These are phyloP conservation scores for Suzukiozyma palmioleophila DNA, from an alignment of 1,139 yeast genomes.

Conservation along the genomic window DNA sequence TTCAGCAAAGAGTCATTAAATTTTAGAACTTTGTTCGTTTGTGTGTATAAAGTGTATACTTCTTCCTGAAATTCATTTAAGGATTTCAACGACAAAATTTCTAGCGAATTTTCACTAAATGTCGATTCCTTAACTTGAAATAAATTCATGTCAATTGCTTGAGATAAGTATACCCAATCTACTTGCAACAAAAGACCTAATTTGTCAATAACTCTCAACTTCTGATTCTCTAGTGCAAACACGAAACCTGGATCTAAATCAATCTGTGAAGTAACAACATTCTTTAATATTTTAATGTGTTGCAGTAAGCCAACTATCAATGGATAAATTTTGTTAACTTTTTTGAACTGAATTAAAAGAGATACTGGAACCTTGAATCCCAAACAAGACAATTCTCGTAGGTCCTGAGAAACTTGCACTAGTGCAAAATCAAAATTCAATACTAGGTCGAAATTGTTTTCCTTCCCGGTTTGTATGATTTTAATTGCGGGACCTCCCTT, in stretches of 20 bases:
- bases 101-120: conserved; percentile 24
- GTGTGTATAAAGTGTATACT: conserved; percentile 21
- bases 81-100: conserved; percentile 34
- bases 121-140: conserved; percentile 11
- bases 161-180: conserved; percentile 55
- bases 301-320: conserved; percentile 55
- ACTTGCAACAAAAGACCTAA: conserved; percentile 27
- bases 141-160: conserved; percentile 41
- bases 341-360: conserved; percentile 31
- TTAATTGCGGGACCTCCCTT: conserved; percentile 10
- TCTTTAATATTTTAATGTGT: conserved; percentile 25
- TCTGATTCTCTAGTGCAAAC: conserved; percentile 39
- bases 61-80: conserved; percentile 37
- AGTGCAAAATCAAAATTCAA: conserved; percentile 52
- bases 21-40: conserved; percentile 28
- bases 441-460: conserved; percentile 13
- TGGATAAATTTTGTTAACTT: conserved; percentile 50
- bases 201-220: conserved; percentile 22
- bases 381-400: conserved; percentile 46
- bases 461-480: conserved; percentile 9
- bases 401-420: conserved; percentile 47
- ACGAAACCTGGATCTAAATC: conserved; percentile 27
- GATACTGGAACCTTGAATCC: conserved; percentile 56
- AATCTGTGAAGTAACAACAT: conserved; percentile 16
- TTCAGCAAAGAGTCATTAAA: conserved; percentile 17